Evolutionary conservation across 768 basidiomycete genomes (phyloP).

Genomic region (Kwoniella botswanensis): DNA sequence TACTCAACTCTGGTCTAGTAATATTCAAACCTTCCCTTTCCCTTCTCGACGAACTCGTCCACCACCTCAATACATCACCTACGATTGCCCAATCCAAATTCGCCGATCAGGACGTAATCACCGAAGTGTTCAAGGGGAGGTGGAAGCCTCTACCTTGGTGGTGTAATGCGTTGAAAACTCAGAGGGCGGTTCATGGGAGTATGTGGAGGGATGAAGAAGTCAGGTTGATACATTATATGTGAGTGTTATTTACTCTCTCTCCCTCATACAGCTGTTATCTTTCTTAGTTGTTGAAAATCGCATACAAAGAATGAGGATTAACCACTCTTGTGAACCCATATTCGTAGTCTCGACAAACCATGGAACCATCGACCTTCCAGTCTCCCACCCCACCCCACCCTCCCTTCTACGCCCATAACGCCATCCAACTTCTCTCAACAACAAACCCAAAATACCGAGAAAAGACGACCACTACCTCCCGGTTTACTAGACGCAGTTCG

Average conservation of each 20-base stretch:
- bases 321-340: no score
- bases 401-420: slow-evolving; percentile 15
- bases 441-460: neutral
- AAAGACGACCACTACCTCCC: slow-evolving; percentile 28
- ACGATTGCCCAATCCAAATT: slow-evolving; percentile 69
- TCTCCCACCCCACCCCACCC: slow-evolving; percentile 9
- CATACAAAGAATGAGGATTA: no score
- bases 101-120: slow-evolving; percentile 90
- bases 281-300: no score
- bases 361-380: slow-evolving; percentile 44
- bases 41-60: slow-evolving; percentile 64
- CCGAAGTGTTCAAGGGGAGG: slow-evolving; percentile 72
- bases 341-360: slow-evolving; percentile 56
- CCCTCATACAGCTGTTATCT: no score
- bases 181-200: slow-evolving; percentile 68
- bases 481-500: slow-evolving; percentile 29
- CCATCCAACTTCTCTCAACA: slow-evolving; percentile 14
- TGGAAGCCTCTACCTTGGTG: slow-evolving; percentile 55
- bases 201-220: slow-evolving; percentile 87
- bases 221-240: slow-evolving; percentile 64
- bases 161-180: slow-evolving; percentile 84
- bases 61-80: slow-evolving; percentile 67
- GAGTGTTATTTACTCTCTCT: slow-evolving; percentile 22
- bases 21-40: slow-evolving; percentile 73
- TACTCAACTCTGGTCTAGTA: slow-evolving; percentile 88